Conservation (phyloP, 139 green algal species). For the Micractinium sp. region DNA sequence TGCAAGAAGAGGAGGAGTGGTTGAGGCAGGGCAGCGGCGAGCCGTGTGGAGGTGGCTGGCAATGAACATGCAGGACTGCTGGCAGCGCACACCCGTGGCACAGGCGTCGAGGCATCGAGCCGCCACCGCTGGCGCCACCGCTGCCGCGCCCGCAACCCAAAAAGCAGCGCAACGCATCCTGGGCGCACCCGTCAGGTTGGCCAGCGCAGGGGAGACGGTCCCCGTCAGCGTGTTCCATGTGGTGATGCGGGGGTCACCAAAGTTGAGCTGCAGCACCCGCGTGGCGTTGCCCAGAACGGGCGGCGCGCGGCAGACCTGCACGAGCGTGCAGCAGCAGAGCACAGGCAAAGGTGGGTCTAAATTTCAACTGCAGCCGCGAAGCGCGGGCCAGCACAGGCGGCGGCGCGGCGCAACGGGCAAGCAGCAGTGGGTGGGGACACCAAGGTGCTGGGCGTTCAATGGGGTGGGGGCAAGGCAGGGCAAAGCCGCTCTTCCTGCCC, state of each 20-base stretch:
- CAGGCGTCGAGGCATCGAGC: background rate
- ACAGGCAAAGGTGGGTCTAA: constrained; percentile 11
- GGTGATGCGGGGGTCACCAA: constrained; percentile 43
- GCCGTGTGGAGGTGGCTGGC: background rate
- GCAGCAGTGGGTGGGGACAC: too few species aligned
- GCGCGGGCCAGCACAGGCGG: background rate
- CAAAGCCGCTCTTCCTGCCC: too few species aligned
- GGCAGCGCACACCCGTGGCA: background rate
- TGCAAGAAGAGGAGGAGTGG: background rate
- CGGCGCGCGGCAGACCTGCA: constrained; percentile 26
- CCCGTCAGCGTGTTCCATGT: constrained; percentile 38
- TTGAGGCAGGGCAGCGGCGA: background rate
- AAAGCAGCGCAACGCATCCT: background rate
- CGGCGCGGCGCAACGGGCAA: background rate
- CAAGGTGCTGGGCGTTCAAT: too few species aligned
- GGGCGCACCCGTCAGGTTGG: constrained; percentile 11
- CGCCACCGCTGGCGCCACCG: too few species aligned
- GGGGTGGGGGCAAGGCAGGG: too few species aligned
- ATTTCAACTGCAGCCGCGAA: background rate
- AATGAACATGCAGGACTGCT: background rate
- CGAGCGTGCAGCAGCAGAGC: background rate
- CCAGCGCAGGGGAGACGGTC: constrained; percentile 30
- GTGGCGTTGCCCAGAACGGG: background rate
- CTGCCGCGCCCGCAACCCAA: background rate
- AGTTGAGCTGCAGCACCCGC: constrained; percentile 51